Evolutionary conservation across 2,329 filamentous ascomycete species (phyloP), one percentile per base, ranked within the genome.

Genomic region (Atkinsonella hypoxylon): DNA sequence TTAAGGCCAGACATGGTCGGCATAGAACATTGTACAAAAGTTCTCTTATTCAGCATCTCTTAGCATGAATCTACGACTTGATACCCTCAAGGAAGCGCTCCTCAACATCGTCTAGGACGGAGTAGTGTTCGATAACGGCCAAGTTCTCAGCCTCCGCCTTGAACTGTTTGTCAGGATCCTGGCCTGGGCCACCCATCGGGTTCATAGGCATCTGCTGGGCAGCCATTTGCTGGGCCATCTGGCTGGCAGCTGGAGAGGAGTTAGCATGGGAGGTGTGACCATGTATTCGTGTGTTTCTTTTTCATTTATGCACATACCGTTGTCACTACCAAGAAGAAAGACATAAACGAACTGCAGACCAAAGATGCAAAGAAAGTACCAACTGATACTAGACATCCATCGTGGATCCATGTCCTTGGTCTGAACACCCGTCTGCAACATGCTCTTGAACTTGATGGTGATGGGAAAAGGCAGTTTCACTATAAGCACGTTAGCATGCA

Each of bases 371-470:
- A 98, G 73, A 65, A 98, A 97, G 73, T 98, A 98, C 90, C 93
- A 98, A 53, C 89, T 95, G 67, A 98, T 83, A 69, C 89, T 95
- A 1, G 90, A 96, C 70, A 98, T 95, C 93, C 93, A 98, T 69
- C 91, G 81, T 11, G 95, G 93, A 64, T 98, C 94, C 72, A 98
- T 83, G 66, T 98, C 93, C 62, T 84, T 85, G 26, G 94, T 98
- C 56, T 89, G 89, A 43, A 98, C 91, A 61, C 93, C 93, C 41
- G 91, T 91, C 72, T 98, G 93, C 49, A 98, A 77, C 93, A 98
- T 98, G 59, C 89, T 93, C 77, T 98, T 98, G 79, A 98, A 98
- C 67, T 95, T 94, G 68, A 96, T 90, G 32, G 93, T 98, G 57
- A 98, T 78, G 3, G 94, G 93, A 68, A 98, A 98, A 0, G 93